Evolutionary conservation across 1,284 basidiomycete genomes (phyloP), one percentile per base, ranked within the genome.

Genomic region (Tilletia setariae): DNA sequence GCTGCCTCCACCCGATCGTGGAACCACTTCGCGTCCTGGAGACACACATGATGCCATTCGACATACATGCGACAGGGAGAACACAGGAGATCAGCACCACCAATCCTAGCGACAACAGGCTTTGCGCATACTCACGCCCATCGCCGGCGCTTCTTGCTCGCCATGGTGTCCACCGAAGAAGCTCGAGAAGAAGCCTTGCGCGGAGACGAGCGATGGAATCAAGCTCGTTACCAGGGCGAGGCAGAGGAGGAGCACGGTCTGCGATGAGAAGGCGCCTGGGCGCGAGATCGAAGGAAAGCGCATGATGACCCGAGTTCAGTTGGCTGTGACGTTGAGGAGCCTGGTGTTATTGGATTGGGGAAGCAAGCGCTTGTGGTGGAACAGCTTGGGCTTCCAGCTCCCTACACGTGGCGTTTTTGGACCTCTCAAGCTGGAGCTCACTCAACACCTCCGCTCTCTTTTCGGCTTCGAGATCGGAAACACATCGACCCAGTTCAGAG

Each of bases 1-100:
- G 77, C 77, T 64, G 72, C 71, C 25, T 79, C 75, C 3, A 77
- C 74, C 35, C 77, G 64, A 6, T 72, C 77, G 65, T 78, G 69
- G 62, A 76, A 79, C 77, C 77, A 79, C 61, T 66, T 73, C 1
- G 74, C 71, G 32, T 78, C 76, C 63, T n/a, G 63, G n/a, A 7
- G 30, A 44, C 23, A 35, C 42, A 49, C 21, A 32, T 30, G 35
- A 53, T 9, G 1, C 44, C 32, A 11, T 40, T 1, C 7, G 16
- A 56, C 47, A 64, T 49, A 46, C 15, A 28, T n/a, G 65, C 2
- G 28, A 32, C 40, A 59, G 25, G 23, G 19, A 47, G 44, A 15
- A 19, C n/a, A 8, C 7, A 49, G 8, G 4, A 46, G n/a, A 7
- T n/a, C 2, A 25, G 19, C 47, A 49, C n/a, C 47, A 19, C 23